Evolutionary conservation across 2,329 filamentous ascomycete species (phyloP).

Genomic region (Arthrinium puccinioides): DNA sequence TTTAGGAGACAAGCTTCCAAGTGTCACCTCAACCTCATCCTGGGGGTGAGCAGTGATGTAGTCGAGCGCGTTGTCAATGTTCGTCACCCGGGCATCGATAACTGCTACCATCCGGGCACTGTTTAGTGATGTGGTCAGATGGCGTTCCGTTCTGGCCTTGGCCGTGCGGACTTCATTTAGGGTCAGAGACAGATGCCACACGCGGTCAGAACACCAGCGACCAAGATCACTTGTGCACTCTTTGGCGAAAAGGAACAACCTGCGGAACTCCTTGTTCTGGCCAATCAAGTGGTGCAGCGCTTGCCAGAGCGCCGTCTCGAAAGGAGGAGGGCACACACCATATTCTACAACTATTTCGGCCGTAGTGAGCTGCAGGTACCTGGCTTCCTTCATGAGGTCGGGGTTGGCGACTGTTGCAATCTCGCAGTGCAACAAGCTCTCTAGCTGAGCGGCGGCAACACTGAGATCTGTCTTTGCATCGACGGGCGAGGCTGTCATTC

Average conservation of each 20-base stretch:
- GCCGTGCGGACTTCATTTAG: slow-evolving; percentile 56
- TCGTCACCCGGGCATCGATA: slow-evolving; percentile 14
- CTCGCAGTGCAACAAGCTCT: slow-evolving; percentile 68
- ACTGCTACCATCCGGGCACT: slow-evolving; percentile 14
- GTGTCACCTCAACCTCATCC: slow-evolving; percentile 19
- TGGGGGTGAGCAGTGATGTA: slow-evolving; percentile 45
- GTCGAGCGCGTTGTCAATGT: slow-evolving; percentile 51
- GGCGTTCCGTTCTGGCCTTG: slow-evolving; percentile 44
- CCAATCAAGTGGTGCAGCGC: slow-evolving; percentile 41
- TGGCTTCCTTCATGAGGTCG: slow-evolving; percentile 47
- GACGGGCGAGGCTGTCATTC: slow-evolving; percentile 95
- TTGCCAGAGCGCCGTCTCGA: slow-evolving; percentile 58
- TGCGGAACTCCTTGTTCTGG: slow-evolving; percentile 39
- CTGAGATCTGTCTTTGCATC: slow-evolving; percentile 71
- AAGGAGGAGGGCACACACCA: slow-evolving; percentile 35
- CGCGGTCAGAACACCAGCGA: slow-evolving; percentile 74
- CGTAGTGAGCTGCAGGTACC: slow-evolving; percentile 48
- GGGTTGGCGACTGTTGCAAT: slow-evolving; percentile 66
- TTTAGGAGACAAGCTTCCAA: slow-evolving; percentile 72
- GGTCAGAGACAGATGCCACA: slow-evolving; percentile 66
- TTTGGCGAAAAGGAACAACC: slow-evolving; percentile 52
- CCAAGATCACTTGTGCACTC: slow-evolving; percentile 63
- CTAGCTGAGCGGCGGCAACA: slow-evolving; percentile 64
- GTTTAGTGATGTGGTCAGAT: too few relatives aligned
- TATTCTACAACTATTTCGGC: slow-evolving; percentile 53